These are phyloP conservation scores for Nyctanthes arbortristis DNA, from an alignment of 257 asterid species.

Conservation along the genomic window DNA sequence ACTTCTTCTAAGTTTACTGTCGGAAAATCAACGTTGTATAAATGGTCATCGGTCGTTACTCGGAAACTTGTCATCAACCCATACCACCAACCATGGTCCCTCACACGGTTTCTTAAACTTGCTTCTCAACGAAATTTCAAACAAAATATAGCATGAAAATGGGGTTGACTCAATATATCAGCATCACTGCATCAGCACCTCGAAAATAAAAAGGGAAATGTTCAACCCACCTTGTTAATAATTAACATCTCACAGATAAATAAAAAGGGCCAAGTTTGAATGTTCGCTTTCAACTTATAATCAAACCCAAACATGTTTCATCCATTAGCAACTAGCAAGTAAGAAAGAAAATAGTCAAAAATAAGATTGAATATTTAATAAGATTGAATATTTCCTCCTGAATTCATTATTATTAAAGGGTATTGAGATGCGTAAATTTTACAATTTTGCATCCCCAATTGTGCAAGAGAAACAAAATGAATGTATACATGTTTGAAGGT, in stretches of 20 bases:
- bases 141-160: neutral
- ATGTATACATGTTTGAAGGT: constrained; percentile 36
- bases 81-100: neutral
- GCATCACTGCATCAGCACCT: neutral
- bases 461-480: constrained; percentile 33
- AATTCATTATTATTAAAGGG: constrained; percentile 25
- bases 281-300: too few species aligned
- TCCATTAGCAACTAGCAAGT: neutral
- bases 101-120: neutral
- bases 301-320: too few species aligned
- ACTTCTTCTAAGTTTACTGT: neutral
- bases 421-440: constrained; percentile 25
- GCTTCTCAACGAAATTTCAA: neutral
- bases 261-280: too few species aligned
- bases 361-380: constrained; percentile 25
- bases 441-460: constrained; percentile 32
- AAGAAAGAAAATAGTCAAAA: neutral
- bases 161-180: neutral
- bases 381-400: constrained; percentile 18
- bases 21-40: neutral
- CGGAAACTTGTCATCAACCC: neutral
- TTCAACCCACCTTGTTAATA: too few species aligned
- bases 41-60: neutral
- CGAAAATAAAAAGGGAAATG: neutral
- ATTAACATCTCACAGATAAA: too few species aligned